Conservation (phyloP, 768 basidiomycete species). For the Rhizopogon vulgaris region DNA sequence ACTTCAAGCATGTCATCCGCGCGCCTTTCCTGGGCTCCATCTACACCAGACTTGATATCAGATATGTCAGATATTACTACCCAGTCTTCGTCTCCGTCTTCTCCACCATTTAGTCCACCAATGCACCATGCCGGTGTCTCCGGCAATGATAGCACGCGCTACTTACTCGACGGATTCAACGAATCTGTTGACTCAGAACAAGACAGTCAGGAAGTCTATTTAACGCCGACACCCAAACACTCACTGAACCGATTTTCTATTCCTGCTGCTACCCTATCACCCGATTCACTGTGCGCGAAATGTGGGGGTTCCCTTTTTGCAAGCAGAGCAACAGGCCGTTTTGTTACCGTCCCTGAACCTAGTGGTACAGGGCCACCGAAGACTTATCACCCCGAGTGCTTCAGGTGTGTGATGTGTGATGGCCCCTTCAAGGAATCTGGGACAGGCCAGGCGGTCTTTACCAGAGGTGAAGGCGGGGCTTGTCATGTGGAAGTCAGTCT, state of each 20-base stretch:
- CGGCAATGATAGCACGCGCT: slow-evolving; percentile 1
- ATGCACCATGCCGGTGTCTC: slow-evolving; percentile 9
- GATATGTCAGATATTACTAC: slow-evolving; percentile 57
- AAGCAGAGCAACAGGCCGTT: slow-evolving; percentile 51
- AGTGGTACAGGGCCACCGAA: slow-evolving; percentile 37
- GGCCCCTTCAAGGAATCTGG: slow-evolving; percentile 54
- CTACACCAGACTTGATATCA: slow-evolving; percentile 54
- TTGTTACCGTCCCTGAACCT: slow-evolving; percentile 62
- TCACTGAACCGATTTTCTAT: slow-evolving; percentile 20
- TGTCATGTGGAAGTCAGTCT: slow-evolving; percentile 55
- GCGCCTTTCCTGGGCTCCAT: slow-evolving; percentile 31
- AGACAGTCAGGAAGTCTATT: neutral
- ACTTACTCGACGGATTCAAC: slow-evolving; percentile 6
- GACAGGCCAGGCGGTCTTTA: slow-evolving; percentile 66
- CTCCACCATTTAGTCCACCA: slow-evolving; percentile 38
- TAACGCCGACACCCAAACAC: slow-evolving; percentile 23
- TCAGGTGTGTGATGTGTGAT: slow-evolving; percentile 64
- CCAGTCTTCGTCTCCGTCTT: slow-evolving; percentile 48
- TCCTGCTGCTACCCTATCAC: slow-evolving; percentile 25
- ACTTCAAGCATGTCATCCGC: slow-evolving; percentile 22
- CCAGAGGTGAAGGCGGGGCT: slow-evolving; percentile 55
- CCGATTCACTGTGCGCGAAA: slow-evolving; percentile 49
- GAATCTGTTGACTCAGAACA: slow-evolving; percentile 11
- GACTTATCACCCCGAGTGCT: slow-evolving; percentile 71
- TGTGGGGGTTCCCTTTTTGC: slow-evolving; percentile 57